A percentile compares a stretch with the other conserved stretches of the same genome.
Conservation (phyloP, 1,284 basidiomycete species). For the Exobasidium rhododendri region DNA sequence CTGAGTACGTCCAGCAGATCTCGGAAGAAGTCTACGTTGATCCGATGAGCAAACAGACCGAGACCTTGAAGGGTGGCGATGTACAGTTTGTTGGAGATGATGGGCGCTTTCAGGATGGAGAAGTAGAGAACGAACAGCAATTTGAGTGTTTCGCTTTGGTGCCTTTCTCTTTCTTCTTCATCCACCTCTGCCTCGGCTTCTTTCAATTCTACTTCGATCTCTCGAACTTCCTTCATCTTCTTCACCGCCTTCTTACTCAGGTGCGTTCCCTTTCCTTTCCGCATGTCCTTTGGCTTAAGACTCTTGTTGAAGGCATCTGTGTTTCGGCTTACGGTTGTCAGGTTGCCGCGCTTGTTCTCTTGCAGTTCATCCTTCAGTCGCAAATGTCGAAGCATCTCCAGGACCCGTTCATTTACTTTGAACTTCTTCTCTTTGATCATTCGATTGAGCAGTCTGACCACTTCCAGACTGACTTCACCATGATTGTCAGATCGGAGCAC, state of each 20-base stretch:
- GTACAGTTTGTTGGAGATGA: slow-evolving; percentile 72
- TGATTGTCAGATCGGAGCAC: slow-evolving; percentile 78
- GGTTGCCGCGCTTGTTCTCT: slow-evolving; percentile 68
- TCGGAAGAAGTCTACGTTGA: slow-evolving; percentile 98
- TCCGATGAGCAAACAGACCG: slow-evolving; percentile 86
- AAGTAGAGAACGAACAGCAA: slow-evolving; percentile 97
- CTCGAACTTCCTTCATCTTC: slow-evolving; percentile 38
- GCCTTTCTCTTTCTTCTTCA: slow-evolving; percentile 78
- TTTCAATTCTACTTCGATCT: slow-evolving; percentile 51
- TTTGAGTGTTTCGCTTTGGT: slow-evolving; percentile 95
- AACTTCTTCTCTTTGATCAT: slow-evolving; percentile 94
- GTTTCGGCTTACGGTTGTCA: slow-evolving; percentile 58
- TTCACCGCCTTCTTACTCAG: slow-evolving; percentile 51
- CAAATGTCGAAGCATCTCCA: slow-evolving; percentile 79
- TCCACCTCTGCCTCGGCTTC: slow-evolving; percentile 87
- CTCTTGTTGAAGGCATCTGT: slow-evolving; percentile 44
- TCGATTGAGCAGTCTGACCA: slow-evolving; percentile 84
- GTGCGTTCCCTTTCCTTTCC: slow-evolving; percentile 46
- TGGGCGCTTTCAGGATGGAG: slow-evolving; percentile 82
- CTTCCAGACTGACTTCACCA: slow-evolving; percentile 77
- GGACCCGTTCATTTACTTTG: slow-evolving; percentile 81
- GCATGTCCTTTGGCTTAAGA: slow-evolving; percentile 30
- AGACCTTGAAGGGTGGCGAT: slow-evolving; percentile 87
- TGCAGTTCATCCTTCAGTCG: slow-evolving; percentile 79
- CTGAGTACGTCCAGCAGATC: slow-evolving; percentile 86